phyloP scores from a whole-genome alignment of 2,329 filamentous ascomycete species.

The Graphiopsis chlorocephala region DNA sequence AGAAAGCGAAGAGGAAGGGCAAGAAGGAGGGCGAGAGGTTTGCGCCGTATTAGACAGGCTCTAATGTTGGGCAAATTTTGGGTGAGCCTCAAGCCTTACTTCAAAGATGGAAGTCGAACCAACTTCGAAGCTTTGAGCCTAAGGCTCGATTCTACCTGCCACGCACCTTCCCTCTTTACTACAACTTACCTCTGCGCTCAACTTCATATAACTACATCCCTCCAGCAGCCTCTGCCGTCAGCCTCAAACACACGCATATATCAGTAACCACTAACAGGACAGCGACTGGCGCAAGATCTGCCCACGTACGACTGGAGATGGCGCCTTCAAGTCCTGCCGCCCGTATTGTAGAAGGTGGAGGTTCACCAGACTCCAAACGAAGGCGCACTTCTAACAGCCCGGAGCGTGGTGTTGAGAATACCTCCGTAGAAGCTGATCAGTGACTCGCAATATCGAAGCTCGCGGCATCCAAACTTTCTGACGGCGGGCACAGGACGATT shows the following conservation, averaged over 20 bases:
- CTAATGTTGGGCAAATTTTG: no score
- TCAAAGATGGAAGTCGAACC: neutral
- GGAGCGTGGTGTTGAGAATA: no score
- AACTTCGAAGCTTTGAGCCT: neutral
- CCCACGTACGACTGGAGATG: neutral
- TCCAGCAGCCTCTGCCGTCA: neutral
- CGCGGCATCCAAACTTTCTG: no score
- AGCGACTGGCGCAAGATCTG: no score
- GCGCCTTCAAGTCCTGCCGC: no score
- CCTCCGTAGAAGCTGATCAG: no score
- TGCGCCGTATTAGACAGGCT: slow-evolving; percentile 35
- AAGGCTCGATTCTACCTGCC: neutral
- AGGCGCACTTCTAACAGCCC: no score
- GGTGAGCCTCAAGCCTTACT: neutral
- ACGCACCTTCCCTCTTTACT: neutral
- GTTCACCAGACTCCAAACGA: no score
- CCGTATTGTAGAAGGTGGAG: no score
- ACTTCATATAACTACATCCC: no score
- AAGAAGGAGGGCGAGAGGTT: slow-evolving; percentile 39
- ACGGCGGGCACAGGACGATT: no score
- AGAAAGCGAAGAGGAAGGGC: slow-evolving; percentile 32
- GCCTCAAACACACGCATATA: neutral
- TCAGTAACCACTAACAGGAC: neutral
- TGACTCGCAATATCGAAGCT: no score
- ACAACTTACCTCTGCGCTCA: neutral